Evolutionary conservation across 352 stramenopile genomes (phyloP), one percentile per base, ranked within the genome.

Genomic region (Phytophthora pistaciae): DNA sequence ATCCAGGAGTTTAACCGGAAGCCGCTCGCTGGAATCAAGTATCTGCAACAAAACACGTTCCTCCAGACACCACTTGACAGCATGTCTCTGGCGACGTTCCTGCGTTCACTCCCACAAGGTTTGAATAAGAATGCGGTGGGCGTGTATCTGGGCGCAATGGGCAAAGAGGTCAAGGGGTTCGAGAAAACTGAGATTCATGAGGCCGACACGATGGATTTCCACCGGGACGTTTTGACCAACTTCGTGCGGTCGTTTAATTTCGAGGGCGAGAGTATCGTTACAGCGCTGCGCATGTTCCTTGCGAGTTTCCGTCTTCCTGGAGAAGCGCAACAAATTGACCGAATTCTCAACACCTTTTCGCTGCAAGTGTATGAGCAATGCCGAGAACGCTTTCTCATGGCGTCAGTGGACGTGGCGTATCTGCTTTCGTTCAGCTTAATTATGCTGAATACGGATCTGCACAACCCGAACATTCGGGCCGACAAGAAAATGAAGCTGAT

Each of bases 1-100:
- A 96, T 98, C 52, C 70, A 93, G 55, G 80, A 94, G 56, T 99
- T 99, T 79, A 99, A 99, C 73, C 84, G 90, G 18, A 96, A 96
- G n/a, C 89, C 87, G 13, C 80, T 97, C 13, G 87, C 90, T n/a
- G 96, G 94, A 56, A 91, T 98, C 75, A 86, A 90, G 65, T 95
- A 94, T 54, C 76, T 96, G 36, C 84, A 96, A 61, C 79, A 95
- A 50, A 76, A 96, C 33, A 68, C 71, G 0, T 93, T 98, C 52
- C 40, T 98, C 13, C 89, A 90, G 9, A 87, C 88, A 1, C 87
- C 89, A 27, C 75, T 95, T 18, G 81, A 97, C 58, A 80, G 91
- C 29, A 68, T 82, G 56, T 84, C 85, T 29, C 82, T 99, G 3
- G 97, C 96, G 7, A 82, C 72, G 8, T 97, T 98, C 58, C 64